Base-by-base conservation (phyloP, 2,329 filamentous ascomycete species). In the Pestalotiopsis sp. region DNA sequence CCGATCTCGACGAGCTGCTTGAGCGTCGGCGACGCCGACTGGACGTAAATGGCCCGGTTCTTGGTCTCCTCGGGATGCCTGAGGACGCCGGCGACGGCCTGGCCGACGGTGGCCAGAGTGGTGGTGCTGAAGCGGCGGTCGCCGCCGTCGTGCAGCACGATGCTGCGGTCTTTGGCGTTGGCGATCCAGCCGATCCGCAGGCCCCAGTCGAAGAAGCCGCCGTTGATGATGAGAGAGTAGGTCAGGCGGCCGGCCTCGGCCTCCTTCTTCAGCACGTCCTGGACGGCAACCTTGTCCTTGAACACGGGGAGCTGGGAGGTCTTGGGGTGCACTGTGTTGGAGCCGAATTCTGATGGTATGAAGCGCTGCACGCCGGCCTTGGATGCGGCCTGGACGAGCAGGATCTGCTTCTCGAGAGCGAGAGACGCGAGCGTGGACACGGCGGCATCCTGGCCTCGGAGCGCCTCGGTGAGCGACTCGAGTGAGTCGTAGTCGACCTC, bases 321-420 rank as follows among this genome's bases (percentile, higher is more conserved):
- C 30, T 35, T 35, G 30, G 30, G 30, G n/a, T 9, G 64, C 59
- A 5, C 55, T n/a, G 52, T 58, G 78, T 83, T 76, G 67, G 74
- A 72, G 39, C 81, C 81, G 63, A 84, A 91, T 70, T 91, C 88
- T 3, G 85, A 85, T 2, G 88, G 88, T 35, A 91, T 77, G 78
- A 90, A 88, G n/a, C 87, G 83, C 73, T 87, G 81, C 0, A 91
- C 87, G 3, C 88, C 87, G 1, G 88, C 87, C 2, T 82, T 82
- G 40, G 87, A 79, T 48, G 88, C 84, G 1, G 88, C 89, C 58
- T 91, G 86, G 59, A 90, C 82, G 60, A 91, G 78, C 39, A 78
- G 78, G 30, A 77, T 75, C 70, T 88, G 85, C 22, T 77, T 75
- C 69, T 87, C 85, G n/a, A 67, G n/a, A n/a, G 35, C 67, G 1